Evolutionary conservation across 75 land plant genomes (phyloP), one percentile per base, ranked within the genome.

Genomic region (Sequoiadendron giganteum): DNA sequence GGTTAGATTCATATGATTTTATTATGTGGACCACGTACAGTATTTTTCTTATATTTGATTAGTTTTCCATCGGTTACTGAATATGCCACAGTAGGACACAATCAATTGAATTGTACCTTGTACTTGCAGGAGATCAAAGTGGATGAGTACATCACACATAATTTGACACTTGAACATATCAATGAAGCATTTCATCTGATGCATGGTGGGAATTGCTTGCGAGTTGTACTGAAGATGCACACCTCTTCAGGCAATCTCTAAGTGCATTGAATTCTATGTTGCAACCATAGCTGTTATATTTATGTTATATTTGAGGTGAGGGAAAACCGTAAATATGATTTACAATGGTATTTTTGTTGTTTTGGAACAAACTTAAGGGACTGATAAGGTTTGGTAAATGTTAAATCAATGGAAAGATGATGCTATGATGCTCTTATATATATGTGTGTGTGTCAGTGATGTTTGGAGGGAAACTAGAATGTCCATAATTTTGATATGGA

Each of bases 71-170:
- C 47, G 14, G 1, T 21, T 47, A 0, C 14, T 47, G 16, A 81
- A 87, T 80, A 78, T 7, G 10, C 10, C 36, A 2, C n/a, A 10
- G 52, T n/a, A 4, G 42, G 52, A n/a, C n/a, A 82, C 1, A 10
- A 42, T 42, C 70, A 79, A 19, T 79, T 79, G 47, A 79, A 21
- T 40, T 45, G 28, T n/a, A 72, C 47, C 11, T 80, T 72, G 48
- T 19, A 81, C 30, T 85, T 75, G 15, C 93, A 97, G 99, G 99
- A 97, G 91, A 97, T 97, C 83, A 97, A 97, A 87, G 95, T 97
- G 39, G 99, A 96, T 80, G 99, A 97, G 91, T 97, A 97, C 86
- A 92, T 97, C 16, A 96, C 99, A 25, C 99, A 97, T 87, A 94
- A 90, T 70, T 47, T 95, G 92, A 92, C 93, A 0, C 90, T 97